Base-by-base conservation (phyloP, 208 protist species). In the Phytomonas francai region DNA sequence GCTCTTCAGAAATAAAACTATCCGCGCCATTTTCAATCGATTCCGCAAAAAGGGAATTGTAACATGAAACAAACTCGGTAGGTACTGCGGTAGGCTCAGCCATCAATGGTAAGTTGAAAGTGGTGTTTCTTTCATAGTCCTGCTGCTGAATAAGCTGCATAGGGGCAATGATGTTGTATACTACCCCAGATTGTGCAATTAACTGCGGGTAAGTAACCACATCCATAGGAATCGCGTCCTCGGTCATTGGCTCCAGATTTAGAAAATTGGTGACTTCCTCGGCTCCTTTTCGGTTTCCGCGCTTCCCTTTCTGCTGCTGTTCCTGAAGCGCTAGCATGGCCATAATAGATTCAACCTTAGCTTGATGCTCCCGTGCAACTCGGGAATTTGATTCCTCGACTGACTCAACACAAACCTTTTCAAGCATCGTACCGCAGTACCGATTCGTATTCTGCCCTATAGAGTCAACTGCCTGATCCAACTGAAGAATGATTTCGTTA, bases 401-500 rank as follows among this genome's bases (percentile, higher is more conserved):
- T 16, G 68, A 34, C 9, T 29, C 54, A 27, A 78, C 64, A 62
- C 71, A 72, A 28, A 58, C 73, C 36, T 73, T 67, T 6, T 19
- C 27, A 27, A 77, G 64, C 32, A 76, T 56, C 16, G 61, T 16
- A 6, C 45, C 32, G 65, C 73, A 82, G 9, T 77, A 65, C 59
- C 32, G 54, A 29, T 56, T 65, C 31, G 74, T 63, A 66, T 76
- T 63, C 27, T 5, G 61, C 45, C 68, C 31, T 12, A 79, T 78
- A 12, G 72, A 72, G 2, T 59, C 36, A 19, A 62, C 62, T 3
- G 86, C 54, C 1, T 30, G 33, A 19, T 59, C 63, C 33, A 91
- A 65, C 30, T 73, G 71, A 57, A 49, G 31, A 32, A 86, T 70
- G 49, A 79, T 83, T 31, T 76, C 59, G 3, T 81, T 76, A 63